These are phyloP conservation scores for Zygotorulaspora mrakii DNA, from an alignment of 1,139 yeast genomes.

Conservation along the genomic window DNA sequence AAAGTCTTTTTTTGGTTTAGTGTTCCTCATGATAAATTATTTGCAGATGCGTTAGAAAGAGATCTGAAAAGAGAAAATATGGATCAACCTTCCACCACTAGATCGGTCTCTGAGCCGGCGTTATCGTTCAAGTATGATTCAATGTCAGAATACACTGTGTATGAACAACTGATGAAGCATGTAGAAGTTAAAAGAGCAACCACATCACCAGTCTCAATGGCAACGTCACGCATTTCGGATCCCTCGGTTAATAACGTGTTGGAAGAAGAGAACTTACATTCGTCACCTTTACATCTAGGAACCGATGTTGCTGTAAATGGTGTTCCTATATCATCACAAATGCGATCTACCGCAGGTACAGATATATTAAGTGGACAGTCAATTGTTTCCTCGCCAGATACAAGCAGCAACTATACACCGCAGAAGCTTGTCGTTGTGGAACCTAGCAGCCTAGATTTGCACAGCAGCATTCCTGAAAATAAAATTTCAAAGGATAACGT, in stretches of 20 bases:
- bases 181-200: slow-evolving; percentile 20
- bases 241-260: neutral
- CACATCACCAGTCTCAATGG: neutral
- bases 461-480: slow-evolving; percentile 4
- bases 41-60: slow-evolving; percentile 91
- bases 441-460: slow-evolving; percentile 14
- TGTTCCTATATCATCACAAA: slow-evolving; percentile 5
- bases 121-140: slow-evolving; percentile 51
- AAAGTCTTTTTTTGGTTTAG: slow-evolving; percentile 96
- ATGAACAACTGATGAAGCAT: slow-evolving; percentile 30
- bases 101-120: slow-evolving; percentile 59
- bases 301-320: slow-evolving; percentile 7
- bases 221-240: neutral
- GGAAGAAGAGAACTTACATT: slow-evolving; percentile 2
- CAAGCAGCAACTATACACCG: slow-evolving; percentile 10
- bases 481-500: slow-evolving; percentile 10
- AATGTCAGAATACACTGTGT: slow-evolving; percentile 23
- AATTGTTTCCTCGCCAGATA: slow-evolving; percentile 8
- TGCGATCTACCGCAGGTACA: slow-evolving; percentile 9
- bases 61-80: slow-evolving; percentile 75
- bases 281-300: slow-evolving; percentile 10
- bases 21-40: slow-evolving; percentile 88
- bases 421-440: slow-evolving; percentile 14
- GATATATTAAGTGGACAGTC: slow-evolving; percentile 5
- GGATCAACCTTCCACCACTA: slow-evolving; percentile 58